Percentiles rank a stretch among this genome's conserved stretches.
These are phyloP conservation scores for Lipomyces sp. DNA, from an alignment of 805 yeast species.

Conservation along the genomic window DNA sequence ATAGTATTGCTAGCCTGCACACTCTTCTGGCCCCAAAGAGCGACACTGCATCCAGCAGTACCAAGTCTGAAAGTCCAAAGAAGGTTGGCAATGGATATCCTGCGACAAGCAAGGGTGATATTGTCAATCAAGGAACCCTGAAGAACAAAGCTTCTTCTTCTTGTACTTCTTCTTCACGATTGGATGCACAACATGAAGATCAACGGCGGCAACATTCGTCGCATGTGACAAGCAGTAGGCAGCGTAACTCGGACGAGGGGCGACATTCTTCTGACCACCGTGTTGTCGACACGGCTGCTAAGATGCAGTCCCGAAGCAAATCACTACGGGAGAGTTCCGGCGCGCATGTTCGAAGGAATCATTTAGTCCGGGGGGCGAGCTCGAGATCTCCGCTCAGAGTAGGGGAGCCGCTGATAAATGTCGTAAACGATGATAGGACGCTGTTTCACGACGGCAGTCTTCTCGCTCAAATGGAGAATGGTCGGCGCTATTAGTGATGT, in stretches of 20 bases:
- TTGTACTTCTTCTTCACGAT: not conserved
- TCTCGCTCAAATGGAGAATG: conserved; percentile 13
- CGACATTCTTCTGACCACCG: not conserved
- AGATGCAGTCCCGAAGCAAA: not conserved
- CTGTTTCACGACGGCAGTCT: conserved; percentile 27
- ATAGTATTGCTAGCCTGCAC: not conserved
- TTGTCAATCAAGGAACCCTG: not conserved
- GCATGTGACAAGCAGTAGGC: not conserved
- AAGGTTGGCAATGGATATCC: not conserved
- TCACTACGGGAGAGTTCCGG: conserved; percentile 5
- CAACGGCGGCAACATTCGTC: not conserved
- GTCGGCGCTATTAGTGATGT: not conserved
- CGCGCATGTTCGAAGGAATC: not conserved
- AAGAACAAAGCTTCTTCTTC: not conserved
- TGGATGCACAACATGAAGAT: not conserved
- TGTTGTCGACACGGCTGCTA: not conserved
- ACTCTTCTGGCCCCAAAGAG: not conserved
- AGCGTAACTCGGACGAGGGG: not conserved
- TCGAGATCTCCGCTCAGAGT: conserved; percentile 1
- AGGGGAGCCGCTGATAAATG: conserved; percentile 13
- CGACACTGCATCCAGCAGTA: not conserved
- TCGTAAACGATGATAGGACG: conserved; percentile 9
- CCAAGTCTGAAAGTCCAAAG: not conserved
- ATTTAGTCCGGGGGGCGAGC: not conserved
- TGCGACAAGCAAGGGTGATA: not conserved